Evolutionary conservation across 2,329 filamentous ascomycete species (phyloP).

Genomic region (Calonectria honghensis): DNA sequence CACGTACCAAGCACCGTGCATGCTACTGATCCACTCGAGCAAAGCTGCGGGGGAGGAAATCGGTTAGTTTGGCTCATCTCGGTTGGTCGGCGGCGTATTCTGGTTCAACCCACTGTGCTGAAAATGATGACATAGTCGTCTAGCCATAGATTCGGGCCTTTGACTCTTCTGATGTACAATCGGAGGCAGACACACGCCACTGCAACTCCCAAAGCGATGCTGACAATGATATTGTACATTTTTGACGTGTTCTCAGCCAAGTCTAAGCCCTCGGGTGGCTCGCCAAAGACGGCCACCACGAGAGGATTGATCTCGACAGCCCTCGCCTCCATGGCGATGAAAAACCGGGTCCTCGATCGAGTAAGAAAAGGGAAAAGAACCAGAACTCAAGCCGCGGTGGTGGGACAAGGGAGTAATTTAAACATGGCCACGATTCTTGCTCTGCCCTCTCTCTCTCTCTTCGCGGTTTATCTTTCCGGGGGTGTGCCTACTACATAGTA

Average conservation of each 20-base stretch:
- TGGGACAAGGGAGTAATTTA: constrained; percentile 33
- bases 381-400: constrained; percentile 21
- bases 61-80: background rate
- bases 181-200: constrained; percentile 34
- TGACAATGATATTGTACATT: constrained; percentile 30
- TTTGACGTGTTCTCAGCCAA: constrained; percentile 1
- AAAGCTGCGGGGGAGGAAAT: constrained; percentile 5
- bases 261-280: constrained; percentile 33
- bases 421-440: constrained; percentile 15
- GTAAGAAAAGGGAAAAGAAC: constrained; percentile 15
- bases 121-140: constrained; percentile 39
- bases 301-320: constrained; percentile 30
- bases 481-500: background rate
- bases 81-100: background rate
- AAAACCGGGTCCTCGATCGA: constrained; percentile 10
- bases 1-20: constrained; percentile 22
- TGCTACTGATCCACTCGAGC: constrained; percentile 26
- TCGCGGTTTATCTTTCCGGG: constrained; percentile 8
- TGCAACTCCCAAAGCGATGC: constrained; percentile 28
- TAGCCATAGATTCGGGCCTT: constrained; percentile 32
- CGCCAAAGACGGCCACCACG: constrained; percentile 29
- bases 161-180: constrained; percentile 34
- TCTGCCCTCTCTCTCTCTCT: background rate
- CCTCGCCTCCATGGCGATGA: constrained; percentile 26
- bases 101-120: constrained; percentile 34